phyloP scores from a whole-genome alignment of 1,139 yeast genomes.

The Pichia sorboxylosa region DNA sequence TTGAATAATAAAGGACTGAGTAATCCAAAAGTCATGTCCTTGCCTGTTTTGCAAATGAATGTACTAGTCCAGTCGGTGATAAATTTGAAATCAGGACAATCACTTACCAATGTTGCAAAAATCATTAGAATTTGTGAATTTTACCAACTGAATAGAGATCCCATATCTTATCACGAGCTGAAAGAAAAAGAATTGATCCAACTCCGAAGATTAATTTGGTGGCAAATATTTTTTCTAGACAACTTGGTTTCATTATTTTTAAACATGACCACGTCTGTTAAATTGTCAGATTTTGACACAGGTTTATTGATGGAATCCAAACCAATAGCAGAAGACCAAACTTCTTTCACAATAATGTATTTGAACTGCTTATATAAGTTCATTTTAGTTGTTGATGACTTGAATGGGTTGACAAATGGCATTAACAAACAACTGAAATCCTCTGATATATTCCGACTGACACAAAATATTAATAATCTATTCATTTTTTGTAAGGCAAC shows the following conservation, averaged over 20 bases:
- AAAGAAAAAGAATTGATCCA: conserved; percentile 38
- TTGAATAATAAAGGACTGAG: conserved; percentile 13
- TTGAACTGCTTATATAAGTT: conserved; percentile 35
- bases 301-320: conserved; percentile 29
- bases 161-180: conserved; percentile 37
- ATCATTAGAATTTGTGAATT: conserved; percentile 18
- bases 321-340: conserved; percentile 27
- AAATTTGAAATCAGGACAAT: conserved; percentile 17
- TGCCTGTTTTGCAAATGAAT: conserved; percentile 16
- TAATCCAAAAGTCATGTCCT: conserved; percentile 17
- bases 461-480: conserved; percentile 36
- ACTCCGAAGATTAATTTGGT: conserved; percentile 47
- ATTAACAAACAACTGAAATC: conserved; percentile 22
- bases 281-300: conserved; percentile 45
- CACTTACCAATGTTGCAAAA: conserved; percentile 15
- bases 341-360: conserved; percentile 28
- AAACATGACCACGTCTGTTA: conserved; percentile 46
- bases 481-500: conserved; percentile 39
- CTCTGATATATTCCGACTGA: conserved; percentile 33
- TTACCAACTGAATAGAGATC: conserved; percentile 43
- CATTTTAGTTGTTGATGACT: conserved; percentile 40
- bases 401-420: conserved; percentile 29
- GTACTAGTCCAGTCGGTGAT: conserved; percentile 16
- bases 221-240: conserved; percentile 54
- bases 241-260: conserved; percentile 46